These are phyloP conservation scores for Tetrahymena borealis DNA, from an alignment of 73 alveolate species.

Conservation along the genomic window DNA sequence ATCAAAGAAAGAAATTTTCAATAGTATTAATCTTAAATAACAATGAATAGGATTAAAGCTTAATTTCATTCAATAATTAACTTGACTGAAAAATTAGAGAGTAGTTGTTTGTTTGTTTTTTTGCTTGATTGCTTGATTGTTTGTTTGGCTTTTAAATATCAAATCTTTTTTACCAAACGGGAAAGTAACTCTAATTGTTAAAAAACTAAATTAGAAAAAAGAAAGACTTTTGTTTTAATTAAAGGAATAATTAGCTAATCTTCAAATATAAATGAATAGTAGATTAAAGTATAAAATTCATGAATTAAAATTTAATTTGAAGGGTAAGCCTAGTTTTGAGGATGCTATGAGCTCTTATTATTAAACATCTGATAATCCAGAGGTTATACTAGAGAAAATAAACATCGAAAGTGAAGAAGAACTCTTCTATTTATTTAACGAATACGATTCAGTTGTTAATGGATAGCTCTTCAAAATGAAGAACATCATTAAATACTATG, in stretches of 20 bases:
- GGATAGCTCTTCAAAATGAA: not conserved
- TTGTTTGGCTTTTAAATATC: not conserved
- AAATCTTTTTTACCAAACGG: too few relatives aligned
- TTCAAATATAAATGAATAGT: not conserved
- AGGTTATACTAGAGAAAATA: not conserved
- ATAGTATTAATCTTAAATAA: too few relatives aligned
- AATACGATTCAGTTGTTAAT: not conserved
- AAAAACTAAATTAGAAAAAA: too few relatives aligned
- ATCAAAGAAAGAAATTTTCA: too few relatives aligned
- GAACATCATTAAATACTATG: not conserved
- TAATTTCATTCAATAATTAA: too few relatives aligned
- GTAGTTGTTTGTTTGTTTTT: not conserved
- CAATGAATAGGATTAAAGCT: too few relatives aligned
- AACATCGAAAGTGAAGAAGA: not conserved
- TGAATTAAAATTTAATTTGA: not conserved
- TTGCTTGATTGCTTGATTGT: not conserved
- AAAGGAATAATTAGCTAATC: not conserved
- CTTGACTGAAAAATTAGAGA: too few relatives aligned
- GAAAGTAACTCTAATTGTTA: too few relatives aligned
- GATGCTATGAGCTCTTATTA: not conserved
- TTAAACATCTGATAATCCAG: not conserved
- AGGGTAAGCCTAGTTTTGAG: not conserved
- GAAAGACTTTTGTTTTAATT: too few relatives aligned
- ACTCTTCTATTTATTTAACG: not conserved
- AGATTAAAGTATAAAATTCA: not conserved